Evolutionary conservation across 1,284 basidiomycete genomes (phyloP), one percentile per base, ranked within the genome.

Genomic region (Schizopora paradoxa): DNA sequence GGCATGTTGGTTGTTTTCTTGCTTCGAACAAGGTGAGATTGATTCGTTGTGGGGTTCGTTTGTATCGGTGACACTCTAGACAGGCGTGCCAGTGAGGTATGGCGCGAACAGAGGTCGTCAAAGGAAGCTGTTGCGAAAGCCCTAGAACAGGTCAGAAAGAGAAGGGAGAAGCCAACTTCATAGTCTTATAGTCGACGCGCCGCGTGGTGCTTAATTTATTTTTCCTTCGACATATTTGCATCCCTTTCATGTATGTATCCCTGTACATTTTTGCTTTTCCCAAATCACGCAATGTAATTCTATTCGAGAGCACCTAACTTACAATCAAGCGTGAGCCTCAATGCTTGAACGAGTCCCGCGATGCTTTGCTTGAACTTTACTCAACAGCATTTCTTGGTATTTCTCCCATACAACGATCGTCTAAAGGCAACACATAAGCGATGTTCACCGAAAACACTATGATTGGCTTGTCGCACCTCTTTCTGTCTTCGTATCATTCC

Each of bases 401-500:
- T 65, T 72, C 62, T 88, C 86, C 82, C 84, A 86, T n/a, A 70
- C 65, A 11, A 64, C 59, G 35, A 89, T 84, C 26, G 86, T 61
- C 85, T 87, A 37, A 14, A 18, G n/a, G n/a, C n/a, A 47, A 32
- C 29, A n/a, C n/a, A 23, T 26, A 43, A 43, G 29, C 36, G 43
- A 25, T 16, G 23, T 32, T 6, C 16, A 4, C 37, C 4, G 14
- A 49, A 23, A 23, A 35, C 23, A 38, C n/a, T 43, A 22, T 39
- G 40, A 26, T 27, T 43, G 19, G 23, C 41, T n/a, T 32, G 16
- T 61, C 76, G 37, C 33, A 88, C 84, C 72, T 91, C 81, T 62
- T 84, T 86, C 66, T 95, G 91, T 40, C 85, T 68, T 21, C 71
- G 62, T 40, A 92, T 84, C 82, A 93, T 86, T 7, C 86, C 86